Evolutionary conservation across 1,139 yeast genomes (phyloP).

Genomic region (Kazachstania sp.): DNA sequence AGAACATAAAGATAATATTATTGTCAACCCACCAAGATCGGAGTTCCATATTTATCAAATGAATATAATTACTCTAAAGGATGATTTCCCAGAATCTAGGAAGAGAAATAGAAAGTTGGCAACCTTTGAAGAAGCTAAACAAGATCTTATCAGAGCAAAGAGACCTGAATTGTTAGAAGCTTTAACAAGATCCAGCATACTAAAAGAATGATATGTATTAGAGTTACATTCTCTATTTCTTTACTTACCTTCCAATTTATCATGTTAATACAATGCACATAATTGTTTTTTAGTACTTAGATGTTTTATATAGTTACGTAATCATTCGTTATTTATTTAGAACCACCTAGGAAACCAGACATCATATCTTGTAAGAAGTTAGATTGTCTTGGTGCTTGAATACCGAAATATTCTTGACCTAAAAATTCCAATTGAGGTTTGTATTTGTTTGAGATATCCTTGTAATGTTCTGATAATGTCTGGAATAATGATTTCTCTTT

Average conservation of each 20-base stretch:
- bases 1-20: constrained; percentile 16
- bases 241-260: too few relatives aligned
- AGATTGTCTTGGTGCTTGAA: constrained; percentile 46
- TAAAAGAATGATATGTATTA: constrained; percentile 12
- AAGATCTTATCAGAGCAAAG: constrained; percentile 49
- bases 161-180: constrained; percentile 67
- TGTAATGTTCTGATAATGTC: constrained; percentile 48
- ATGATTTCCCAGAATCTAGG: constrained; percentile 65
- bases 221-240: background rate
- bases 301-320: background rate
- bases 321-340: constrained; percentile 14
- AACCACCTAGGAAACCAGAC: constrained; percentile 59
- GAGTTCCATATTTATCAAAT: constrained; percentile 84
- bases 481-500: constrained; percentile 42
- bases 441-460: constrained; percentile 32
- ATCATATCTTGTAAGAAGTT: constrained; percentile 77
- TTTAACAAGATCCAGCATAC: constrained; percentile 37
- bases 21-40: constrained; percentile 46
- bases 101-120: constrained; percentile 69
- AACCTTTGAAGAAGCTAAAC: constrained; percentile 60
- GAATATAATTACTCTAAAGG: constrained; percentile 46
- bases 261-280: too few relatives aligned
- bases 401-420: constrained; percentile 51
- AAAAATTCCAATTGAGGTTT: constrained; percentile 42
- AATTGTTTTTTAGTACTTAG: background rate